Base-by-base conservation (phyloP, 2,329 filamentous ascomycete species). In the Trichoderma arundinaceum region DNA sequence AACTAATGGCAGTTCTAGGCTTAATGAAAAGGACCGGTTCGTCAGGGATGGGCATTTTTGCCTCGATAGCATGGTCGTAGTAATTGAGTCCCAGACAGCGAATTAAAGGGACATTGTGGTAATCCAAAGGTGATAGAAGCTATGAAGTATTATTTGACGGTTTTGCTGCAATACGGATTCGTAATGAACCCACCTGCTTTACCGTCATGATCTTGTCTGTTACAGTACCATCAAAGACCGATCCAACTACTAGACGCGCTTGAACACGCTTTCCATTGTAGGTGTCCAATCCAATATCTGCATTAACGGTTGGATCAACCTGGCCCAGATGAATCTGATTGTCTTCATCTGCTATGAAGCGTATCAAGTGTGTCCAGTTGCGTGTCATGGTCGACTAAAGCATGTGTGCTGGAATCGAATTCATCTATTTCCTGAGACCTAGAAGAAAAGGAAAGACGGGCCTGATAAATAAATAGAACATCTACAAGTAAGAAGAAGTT, bases 51-150 rank as follows among this genome's bases (percentile, higher is more conserved):
- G 52, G 35, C 33, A 54, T 39, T 12, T 54, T 54, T 13, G 52
- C 35, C 19, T 54, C 52, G 19, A 19, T 35, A n/a, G 52, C 52
- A 39, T 54, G 52, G 22, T 54, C 52, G n/a, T 33, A 33, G 35
- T n/a, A 54, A 3, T 54, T 54, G 2, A 54, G 52, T 8, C 52
- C 52, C n/a, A 54, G 52, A 15, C 52, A 54, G 4, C 52, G 52
- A 54, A 54, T 35, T 7, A 54, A 22, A 19, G 44, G 12, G 6
- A 39, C 7, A 19, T 39, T 35, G 13, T 35, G 33, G 19, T 19
- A 35, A 17, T 35, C 52, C 19, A 39, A 3, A 54, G 52, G 33
- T 5, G 32, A 38, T 19, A 54, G 35, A 17, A 54, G 52, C 52
- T 54, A 38, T 28, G n/a, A n/a, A n/a, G n/a, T n/a, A n/a, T n/a